Conservation (phyloP, 1,284 basidiomycete species). For the Schizophyllum amplum region DNA sequence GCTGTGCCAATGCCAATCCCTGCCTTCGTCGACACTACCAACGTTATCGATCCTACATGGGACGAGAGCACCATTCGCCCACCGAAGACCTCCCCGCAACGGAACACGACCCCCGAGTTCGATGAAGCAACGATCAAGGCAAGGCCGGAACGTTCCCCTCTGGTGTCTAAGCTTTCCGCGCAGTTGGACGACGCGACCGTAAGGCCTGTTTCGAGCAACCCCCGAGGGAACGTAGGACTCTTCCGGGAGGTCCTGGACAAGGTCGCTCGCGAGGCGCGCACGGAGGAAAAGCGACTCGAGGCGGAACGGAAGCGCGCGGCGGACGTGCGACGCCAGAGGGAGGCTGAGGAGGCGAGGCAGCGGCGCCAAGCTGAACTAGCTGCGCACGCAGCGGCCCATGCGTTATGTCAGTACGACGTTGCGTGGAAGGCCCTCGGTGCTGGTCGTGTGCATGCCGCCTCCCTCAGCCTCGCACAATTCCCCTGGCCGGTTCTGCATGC, state of each 20-base stretch:
- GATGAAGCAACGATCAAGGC: not conserved
- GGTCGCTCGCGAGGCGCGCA: not conserved
- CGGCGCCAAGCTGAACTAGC: not conserved
- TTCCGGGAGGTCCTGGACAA: not conserved
- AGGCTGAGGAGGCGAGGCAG: not conserved
- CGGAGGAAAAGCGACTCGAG: not conserved
- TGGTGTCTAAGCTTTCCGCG: not conserved
- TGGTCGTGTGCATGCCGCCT: not conserved
- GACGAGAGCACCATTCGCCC: not conserved
- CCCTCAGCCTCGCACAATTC: not conserved
- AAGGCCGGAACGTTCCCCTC: not conserved
- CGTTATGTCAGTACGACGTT: not conserved
- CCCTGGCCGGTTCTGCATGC: not conserved
- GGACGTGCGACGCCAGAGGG: not conserved
- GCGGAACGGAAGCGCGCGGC: not conserved
- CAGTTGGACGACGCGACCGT: not conserved
- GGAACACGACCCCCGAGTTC: not conserved
- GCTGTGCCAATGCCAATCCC: not conserved
- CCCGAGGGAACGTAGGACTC: not conserved
- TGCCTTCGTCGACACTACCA: not conserved
- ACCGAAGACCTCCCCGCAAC: not conserved
- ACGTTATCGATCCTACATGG: not conserved
- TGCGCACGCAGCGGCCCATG: too few relatives aligned
- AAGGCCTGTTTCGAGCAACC: not conserved
- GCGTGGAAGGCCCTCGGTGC: not conserved